These are phyloP conservation scores for Termitomyces eurrhizus DNA, from an alignment of 768 basidiomycete genomes.

Conservation along the genomic window DNA sequence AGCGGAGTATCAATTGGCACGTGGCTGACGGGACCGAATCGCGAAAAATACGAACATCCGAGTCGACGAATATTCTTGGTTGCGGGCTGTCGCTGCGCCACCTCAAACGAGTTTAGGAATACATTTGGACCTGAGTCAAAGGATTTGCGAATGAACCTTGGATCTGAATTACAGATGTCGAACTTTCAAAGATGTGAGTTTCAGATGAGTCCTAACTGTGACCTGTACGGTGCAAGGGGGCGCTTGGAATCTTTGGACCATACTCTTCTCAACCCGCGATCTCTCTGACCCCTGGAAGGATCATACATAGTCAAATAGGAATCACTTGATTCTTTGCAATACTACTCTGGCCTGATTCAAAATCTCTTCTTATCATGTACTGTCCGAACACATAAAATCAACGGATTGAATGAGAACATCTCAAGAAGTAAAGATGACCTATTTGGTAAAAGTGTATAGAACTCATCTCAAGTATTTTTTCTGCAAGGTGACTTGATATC, in stretches of 20 bases:
- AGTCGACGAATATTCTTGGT: too few species aligned
- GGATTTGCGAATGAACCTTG: background rate
- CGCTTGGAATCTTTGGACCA: background rate
- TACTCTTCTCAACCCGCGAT: background rate
- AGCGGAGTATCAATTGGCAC: conserved; percentile 13
- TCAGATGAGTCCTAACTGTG: background rate
- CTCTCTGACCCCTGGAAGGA: background rate
- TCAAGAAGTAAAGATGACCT: background rate
- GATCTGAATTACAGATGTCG: background rate
- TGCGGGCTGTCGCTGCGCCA: background rate
- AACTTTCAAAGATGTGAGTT: background rate
- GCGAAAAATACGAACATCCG: too few species aligned
- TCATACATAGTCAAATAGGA: background rate
- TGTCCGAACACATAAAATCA: background rate
- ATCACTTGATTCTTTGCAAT: background rate
- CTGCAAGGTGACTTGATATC: background rate
- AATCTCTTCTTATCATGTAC: too few species aligned
- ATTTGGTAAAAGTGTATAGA: background rate
- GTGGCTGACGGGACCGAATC: conserved; percentile 8
- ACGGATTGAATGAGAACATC: background rate
- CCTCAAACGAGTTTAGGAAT: background rate
- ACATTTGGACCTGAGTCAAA: background rate
- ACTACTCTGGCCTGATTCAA: background rate
- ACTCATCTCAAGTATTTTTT: background rate
- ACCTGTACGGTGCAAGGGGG: too few species aligned